These are phyloP conservation scores for Lagerstroemia speciosa DNA, from an alignment of 345 rosid species.

Conservation along the genomic window DNA sequence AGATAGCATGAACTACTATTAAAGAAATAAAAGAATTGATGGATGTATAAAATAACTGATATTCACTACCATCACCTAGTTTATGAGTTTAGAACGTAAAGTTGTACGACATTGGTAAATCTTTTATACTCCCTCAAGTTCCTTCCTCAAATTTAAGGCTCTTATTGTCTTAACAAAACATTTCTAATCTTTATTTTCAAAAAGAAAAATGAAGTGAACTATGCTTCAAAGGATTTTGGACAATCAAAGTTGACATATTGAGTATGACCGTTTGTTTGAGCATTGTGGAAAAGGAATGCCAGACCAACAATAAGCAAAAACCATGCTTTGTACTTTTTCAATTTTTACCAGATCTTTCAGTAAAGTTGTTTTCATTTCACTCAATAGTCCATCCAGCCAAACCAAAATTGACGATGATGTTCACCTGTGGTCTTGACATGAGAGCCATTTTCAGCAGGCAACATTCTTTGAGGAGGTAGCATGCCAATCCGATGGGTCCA, in stretches of 20 bases:
- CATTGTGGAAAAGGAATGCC: no score
- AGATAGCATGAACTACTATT: no score
- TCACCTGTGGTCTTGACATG: constrained; percentile 62
- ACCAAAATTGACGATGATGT: constrained; percentile 1
- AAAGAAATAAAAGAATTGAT: background rate
- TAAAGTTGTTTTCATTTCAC: background rate
- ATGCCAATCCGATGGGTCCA: constrained; percentile 78
- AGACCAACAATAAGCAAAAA: background rate
- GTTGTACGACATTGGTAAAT: background rate
- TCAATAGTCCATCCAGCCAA: background rate
- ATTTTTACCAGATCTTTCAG: background rate
- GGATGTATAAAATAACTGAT: background rate
- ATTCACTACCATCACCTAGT: background rate
- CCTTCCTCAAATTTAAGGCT: background rate
- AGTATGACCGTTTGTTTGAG: background rate
- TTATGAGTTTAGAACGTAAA: background rate
- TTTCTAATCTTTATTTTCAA: background rate
- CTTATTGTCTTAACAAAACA: background rate
- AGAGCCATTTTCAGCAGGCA: constrained; percentile 41
- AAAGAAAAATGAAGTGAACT: background rate
- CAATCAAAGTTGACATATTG: background rate
- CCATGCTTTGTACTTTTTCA: background rate
- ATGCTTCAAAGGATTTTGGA: background rate
- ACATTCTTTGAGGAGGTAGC: constrained; percentile 80
- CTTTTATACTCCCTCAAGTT: background rate